Conservation (phyloP, 2,329 filamentous ascomycete species). For the Emericellopsis cladophorae region DNA sequence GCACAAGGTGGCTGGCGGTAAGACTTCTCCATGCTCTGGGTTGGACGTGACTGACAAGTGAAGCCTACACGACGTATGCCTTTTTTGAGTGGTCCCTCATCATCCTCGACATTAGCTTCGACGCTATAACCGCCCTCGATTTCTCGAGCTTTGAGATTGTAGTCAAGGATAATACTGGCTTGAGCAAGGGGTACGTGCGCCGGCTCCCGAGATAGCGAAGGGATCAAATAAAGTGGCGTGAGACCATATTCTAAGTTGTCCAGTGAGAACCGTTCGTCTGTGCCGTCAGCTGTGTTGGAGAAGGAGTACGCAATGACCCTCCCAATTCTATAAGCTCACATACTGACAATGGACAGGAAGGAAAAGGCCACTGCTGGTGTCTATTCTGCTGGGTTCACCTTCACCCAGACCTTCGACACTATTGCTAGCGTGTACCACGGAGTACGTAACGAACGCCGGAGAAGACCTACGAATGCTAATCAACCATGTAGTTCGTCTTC, state of each 20-base stretch:
- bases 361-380: slow-evolving; percentile 59
- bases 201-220: slow-evolving; percentile 75
- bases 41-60: slow-evolving; percentile 5
- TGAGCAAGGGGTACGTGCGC: slow-evolving; percentile 96
- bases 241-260: slow-evolving; percentile 25
- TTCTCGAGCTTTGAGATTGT: slow-evolving; percentile 82
- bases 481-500: slow-evolving; percentile 60
- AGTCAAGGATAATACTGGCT: slow-evolving; percentile 77
- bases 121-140: slow-evolving; percentile 86
- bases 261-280: slow-evolving; percentile 34
- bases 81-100: slow-evolving; percentile 98
- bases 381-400: slow-evolving; percentile 60
- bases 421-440: slow-evolving; percentile 85
- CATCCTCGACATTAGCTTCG: slow-evolving; percentile 89
- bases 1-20: slow-evolving; percentile 85
- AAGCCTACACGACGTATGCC: slow-evolving; percentile 93
- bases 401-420: slow-evolving; percentile 64
- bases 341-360: slow-evolving; percentile 40
- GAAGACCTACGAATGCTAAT: slow-evolving; percentile 7
- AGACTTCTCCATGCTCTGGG: slow-evolving; percentile 15
- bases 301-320: slow-evolving; percentile 51
- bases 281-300: slow-evolving; percentile 42
- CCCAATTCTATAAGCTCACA: slow-evolving; percentile 9
- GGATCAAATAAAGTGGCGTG: slow-evolving; percentile 6
- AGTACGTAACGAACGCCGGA: slow-evolving; percentile 32